Percentiles rank a stretch among this genome's conserved stretches.
phyloP scores from a whole-genome alignment of 2,329 filamentous ascomycete species.

The Colletotrichum acutatum region DNA sequence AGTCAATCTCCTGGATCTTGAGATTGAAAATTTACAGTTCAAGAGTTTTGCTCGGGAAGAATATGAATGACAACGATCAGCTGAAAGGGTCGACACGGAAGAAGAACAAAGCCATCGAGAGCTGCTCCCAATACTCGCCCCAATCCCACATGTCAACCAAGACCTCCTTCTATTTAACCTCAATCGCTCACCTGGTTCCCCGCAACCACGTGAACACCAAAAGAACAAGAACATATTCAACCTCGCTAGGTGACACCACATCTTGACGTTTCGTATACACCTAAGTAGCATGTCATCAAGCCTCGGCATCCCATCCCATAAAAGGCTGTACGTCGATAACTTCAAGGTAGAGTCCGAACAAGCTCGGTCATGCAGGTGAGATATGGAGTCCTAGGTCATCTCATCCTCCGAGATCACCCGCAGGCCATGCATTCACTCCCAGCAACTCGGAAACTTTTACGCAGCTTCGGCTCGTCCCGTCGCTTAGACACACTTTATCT shows the following conservation, averaged over 20 bases:
- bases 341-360: neutral
- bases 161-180: neutral
- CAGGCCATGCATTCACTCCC: neutral
- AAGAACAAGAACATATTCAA: neutral
- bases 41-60: too few species aligned
- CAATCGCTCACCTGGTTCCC: neutral
- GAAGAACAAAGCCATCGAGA: neutral
- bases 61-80: neutral
- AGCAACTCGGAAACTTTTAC: neutral
- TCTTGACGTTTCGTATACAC: neutral
- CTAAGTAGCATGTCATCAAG: too few species aligned
- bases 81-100: neutral
- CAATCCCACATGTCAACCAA: neutral
- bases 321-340: neutral
- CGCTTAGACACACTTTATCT: neutral
- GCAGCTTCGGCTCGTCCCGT: neutral
- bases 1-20: too few species aligned
- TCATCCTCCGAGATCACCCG: neutral
- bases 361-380: neutral
- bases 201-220: too few species aligned
- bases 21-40: too few species aligned
- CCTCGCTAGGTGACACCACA: neutral
- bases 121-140: neutral
- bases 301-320: too few species aligned
- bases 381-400: neutral